Evolutionary conservation across 2,329 filamentous ascomycete species (phyloP).

Genomic region (Pseudocercospora musae): DNA sequence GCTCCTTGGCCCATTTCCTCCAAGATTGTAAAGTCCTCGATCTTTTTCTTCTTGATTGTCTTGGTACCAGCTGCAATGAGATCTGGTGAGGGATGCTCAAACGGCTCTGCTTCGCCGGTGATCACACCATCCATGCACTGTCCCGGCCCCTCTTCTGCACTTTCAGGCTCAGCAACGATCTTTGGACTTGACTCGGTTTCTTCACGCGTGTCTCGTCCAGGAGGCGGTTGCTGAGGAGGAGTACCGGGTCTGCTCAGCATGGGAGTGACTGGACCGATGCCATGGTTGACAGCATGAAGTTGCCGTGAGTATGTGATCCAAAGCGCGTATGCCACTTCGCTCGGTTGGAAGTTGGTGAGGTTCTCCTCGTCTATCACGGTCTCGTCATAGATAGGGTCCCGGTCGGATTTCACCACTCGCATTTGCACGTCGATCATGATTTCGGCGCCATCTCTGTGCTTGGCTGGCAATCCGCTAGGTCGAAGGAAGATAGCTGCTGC

Average conservation of each 20-base stretch:
- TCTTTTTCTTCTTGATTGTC: slow-evolving; percentile 66
- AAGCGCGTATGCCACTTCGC: slow-evolving; percentile 86
- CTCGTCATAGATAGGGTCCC: slow-evolving; percentile 57
- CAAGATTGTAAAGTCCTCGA: slow-evolving; percentile 84
- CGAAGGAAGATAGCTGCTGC: slow-evolving; percentile 72
- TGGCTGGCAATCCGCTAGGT: slow-evolving; percentile 78
- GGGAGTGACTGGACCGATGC: slow-evolving; percentile 61
- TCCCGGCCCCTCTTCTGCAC: slow-evolving; percentile 13
- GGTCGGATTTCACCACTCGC: slow-evolving; percentile 89
- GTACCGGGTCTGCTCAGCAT: slow-evolving; percentile 63
- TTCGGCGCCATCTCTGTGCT: slow-evolving; percentile 84
- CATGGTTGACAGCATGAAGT: slow-evolving; percentile 70
- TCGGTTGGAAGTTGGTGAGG: slow-evolving; percentile 50
- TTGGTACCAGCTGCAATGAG: slow-evolving; percentile 32
- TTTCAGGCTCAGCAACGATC: slow-evolving; percentile 32
- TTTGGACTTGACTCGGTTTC: slow-evolving; percentile 30
- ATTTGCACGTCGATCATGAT: slow-evolving; percentile 95
- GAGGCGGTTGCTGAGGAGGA: slow-evolving; percentile 67
- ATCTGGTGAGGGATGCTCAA: slow-evolving; percentile 38
- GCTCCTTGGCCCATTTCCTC: slow-evolving; percentile 99
- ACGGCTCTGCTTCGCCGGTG: slow-evolving; percentile 33
- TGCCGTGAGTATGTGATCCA: slow-evolving; percentile 98
- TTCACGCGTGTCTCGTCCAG: slow-evolving; percentile 20
- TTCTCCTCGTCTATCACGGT: slow-evolving; percentile 64
- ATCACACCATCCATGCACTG: slow-evolving; percentile 25